Conservation (phyloP, 2,329 filamentous ascomycete species). For the Colletotrichum musae region DNA sequence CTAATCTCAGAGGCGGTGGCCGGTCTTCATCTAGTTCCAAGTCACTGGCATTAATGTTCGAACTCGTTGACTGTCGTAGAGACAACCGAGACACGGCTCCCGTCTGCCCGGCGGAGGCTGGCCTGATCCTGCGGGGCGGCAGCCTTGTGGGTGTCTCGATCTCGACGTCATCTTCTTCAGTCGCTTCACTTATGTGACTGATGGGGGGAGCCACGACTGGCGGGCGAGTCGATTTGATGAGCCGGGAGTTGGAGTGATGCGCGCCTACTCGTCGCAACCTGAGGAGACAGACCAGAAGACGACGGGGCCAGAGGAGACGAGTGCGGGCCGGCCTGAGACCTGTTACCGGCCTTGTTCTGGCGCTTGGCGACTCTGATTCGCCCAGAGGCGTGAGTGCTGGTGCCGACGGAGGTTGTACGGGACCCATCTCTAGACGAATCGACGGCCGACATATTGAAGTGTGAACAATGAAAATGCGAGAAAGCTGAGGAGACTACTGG, state of each 20-base stretch:
- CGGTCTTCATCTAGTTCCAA: not conserved
- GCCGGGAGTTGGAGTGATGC: not conserved
- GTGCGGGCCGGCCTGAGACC: not conserved
- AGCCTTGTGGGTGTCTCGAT: no score
- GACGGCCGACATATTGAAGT: no score
- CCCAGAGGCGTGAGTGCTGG: no score
- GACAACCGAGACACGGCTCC: no score
- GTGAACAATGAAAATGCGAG: no score
- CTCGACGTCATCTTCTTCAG: not conserved
- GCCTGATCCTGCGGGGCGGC: no score
- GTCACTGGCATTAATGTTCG: not conserved
- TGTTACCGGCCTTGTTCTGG: not conserved
- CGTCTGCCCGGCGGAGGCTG: no score
- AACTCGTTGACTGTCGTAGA: no score
- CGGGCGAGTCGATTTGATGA: not conserved
- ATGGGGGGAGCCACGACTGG: not conserved
- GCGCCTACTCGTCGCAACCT: not conserved
- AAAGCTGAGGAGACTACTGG: no score
- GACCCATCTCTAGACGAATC: not conserved
- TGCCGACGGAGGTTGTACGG: not conserved
- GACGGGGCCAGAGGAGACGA: conserved; percentile 2
- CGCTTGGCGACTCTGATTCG: not conserved
- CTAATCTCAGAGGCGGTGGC: not conserved
- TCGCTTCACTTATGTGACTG: not conserved
- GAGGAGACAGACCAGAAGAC: not conserved